Base-by-base conservation (phyloP, 768 basidiomycete species). In the Hirschioporus abietinus region DNA sequence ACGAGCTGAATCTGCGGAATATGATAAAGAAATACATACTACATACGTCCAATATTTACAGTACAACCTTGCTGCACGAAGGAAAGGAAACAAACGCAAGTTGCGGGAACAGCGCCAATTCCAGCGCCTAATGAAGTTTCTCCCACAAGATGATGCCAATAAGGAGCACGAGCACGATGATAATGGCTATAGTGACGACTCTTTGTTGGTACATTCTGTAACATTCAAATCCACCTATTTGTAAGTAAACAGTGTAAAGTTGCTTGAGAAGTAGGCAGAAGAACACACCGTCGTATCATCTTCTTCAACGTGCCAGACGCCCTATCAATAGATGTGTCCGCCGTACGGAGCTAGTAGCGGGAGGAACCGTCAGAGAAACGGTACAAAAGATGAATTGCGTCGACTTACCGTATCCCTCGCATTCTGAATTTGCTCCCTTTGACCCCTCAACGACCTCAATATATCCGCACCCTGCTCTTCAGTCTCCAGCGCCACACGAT, bases 161-260 rank as follows among this genome's bases (percentile, higher is more conserved):
- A 63, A 99, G 86, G 2, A 95, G 74, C 63, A 96, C 79, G 36
- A 99, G 89, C 30, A 99, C 86, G 66, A 82, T 78, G 66, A 99
- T 90, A 71, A 99, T 99, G 57, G 85, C 90, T 52, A 78, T 91
- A 6, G 95, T 98, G 62, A 97, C 84, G 62, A 92, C 84, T 64
- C 93, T 90, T 73, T 99, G 96, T 76, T 97, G 95, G 75, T 98
- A 95, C 94, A 99, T 97, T 80, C 97, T 99, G 70, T 67, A 36
- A 63, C 67, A 64, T 27, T 67, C 35, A 72, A 35, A 74, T 58
- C 70, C 71, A 76, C 64, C 72, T 74, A 64, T 58, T 26, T 52
- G 68, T 60, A 24, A 52, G 35, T 66, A 63, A 66, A 66, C 63
- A 23, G 64, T 63, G 63, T 60, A 63, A 7, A 66, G n/a, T 6